Evolutionary conservation across 768 basidiomycete genomes (phyloP), one percentile per base, ranked within the genome.

Genomic region (Kwoniella mangroviensis): DNA sequence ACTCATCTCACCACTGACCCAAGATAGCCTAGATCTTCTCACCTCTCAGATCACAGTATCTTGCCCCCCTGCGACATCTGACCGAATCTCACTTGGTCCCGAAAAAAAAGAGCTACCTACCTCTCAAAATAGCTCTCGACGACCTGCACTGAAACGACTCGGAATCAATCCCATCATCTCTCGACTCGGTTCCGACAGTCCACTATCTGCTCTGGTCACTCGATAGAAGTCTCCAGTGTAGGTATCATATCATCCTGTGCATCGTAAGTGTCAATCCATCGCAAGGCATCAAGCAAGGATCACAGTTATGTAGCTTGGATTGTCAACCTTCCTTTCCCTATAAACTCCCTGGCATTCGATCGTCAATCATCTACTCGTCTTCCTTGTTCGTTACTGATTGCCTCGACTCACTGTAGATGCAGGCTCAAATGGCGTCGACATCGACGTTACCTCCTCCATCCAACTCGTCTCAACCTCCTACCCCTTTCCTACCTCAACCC

Each of bases 401-500:
- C 22, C 15, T 34, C 4, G 21, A 22, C 26, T 34, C 24, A 26
- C 19, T n/a, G 0, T 40, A 69, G 68, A 69, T 69, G 68, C 68
- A 69, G 17, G 68, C 68, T 17, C 63, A 41, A 34, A 63, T 69
- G 55, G 54, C 56, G 61, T 42, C 61, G 54, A 40, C 68, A 15
- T 52, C 68, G 62, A 60, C 56, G 21, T 24, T 63, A n/a, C 61
- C 68, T 21, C 52, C 49, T 62, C 67, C 52, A 19, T 41, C 41
- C 24, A 17, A 57, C 21, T 15, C 24, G 19, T 68, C 68, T 26
- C 68, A 69, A 41, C 45, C 68, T 10, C 21, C 53, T 19, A 58
- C 62, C 10, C 62, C 68, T 11, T 69, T 57, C 41, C 68, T 64
- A 42, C 55, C 68, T 13, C 62, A 63, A 24, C 15, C 53, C 7